Evolutionary conservation across 768 basidiomycete species (phyloP).

Genomic region (Hericium alpestre): DNA sequence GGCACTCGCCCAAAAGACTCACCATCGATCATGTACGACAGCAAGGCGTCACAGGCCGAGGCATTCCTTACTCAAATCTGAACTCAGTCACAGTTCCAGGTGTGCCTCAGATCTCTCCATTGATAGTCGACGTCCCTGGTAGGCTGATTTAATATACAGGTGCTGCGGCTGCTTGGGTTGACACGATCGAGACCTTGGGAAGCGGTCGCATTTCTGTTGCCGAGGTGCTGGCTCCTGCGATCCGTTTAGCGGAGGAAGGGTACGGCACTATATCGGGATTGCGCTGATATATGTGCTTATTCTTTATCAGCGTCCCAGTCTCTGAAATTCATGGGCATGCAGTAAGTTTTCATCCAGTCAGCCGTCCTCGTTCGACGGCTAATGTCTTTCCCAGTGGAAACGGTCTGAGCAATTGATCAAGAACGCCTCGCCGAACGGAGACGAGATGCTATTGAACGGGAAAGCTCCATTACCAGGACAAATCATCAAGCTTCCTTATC

Average conservation of each 20-base stretch:
- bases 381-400: constrained; percentile 33
- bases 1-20: constrained; percentile 72
- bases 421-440: constrained; percentile 74
- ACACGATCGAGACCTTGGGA: constrained; percentile 76
- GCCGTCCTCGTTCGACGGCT: not conserved
- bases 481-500: constrained; percentile 67
- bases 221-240: constrained; percentile 82
- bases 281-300: not conserved
- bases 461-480: constrained; percentile 80
- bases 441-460: constrained; percentile 80
- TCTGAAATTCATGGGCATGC: constrained; percentile 66
- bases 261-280: constrained; percentile 15
- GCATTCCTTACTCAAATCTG: constrained; percentile 69
- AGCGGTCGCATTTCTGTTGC: constrained; percentile 55
- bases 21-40: constrained; percentile 60
- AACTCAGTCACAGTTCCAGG: constrained; percentile 91
- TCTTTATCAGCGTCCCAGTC: constrained; percentile 59
- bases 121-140: constrained; percentile 7
- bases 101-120: constrained; percentile 13
- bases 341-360: constrained; percentile 25
- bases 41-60: constrained; percentile 54
- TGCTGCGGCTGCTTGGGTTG: constrained; percentile 92
- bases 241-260: constrained; percentile 88
- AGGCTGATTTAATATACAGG: constrained; percentile 32
- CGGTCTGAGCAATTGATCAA: constrained; percentile 60